phyloP scores from a whole-genome alignment of 2,329 filamentous ascomycete species.

The Metarhizium humberi region DNA sequence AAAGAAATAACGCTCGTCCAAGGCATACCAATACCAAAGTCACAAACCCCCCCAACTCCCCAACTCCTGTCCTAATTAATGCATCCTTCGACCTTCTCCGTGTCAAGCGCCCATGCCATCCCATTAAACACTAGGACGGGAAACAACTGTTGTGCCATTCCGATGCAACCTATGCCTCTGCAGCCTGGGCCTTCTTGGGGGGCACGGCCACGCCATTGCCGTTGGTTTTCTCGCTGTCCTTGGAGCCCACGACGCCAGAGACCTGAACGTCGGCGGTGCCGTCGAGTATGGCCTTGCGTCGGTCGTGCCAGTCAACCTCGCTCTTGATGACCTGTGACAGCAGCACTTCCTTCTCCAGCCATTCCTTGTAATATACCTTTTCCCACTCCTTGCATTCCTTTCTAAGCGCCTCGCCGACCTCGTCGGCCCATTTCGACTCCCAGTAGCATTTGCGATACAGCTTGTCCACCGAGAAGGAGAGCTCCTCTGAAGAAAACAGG shows the following conservation, averaged over 20 bases:
- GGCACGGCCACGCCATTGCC: constrained; percentile 6
- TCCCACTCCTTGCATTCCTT: constrained; percentile 59
- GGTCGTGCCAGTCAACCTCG: constrained; percentile 57
- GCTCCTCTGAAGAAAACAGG: constrained; percentile 58
- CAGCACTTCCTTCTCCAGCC: constrained; percentile 71
- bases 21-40: neutral
- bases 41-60: neutral
- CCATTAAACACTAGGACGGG: neutral
- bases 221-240: constrained; percentile 16
- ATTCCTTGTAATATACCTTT: constrained; percentile 58
- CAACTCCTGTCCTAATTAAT: neutral
- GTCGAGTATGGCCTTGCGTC: constrained; percentile 45
- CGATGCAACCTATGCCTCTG: constrained; percentile 1
- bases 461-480: constrained; percentile 46
- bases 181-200: constrained; percentile 4
- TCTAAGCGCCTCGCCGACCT: constrained; percentile 54
- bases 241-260: constrained; percentile 20
- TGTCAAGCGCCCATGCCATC: neutral
- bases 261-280: constrained; percentile 37
- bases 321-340: constrained; percentile 61
- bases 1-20: neutral
- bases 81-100: neutral
- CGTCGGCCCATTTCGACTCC: constrained; percentile 64
- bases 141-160: neutral
- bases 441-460: constrained; percentile 60